Evolutionary conservation across 495 filamentous ascomycete genomes (phyloP).

Genomic region (Collariella sp.): DNA sequence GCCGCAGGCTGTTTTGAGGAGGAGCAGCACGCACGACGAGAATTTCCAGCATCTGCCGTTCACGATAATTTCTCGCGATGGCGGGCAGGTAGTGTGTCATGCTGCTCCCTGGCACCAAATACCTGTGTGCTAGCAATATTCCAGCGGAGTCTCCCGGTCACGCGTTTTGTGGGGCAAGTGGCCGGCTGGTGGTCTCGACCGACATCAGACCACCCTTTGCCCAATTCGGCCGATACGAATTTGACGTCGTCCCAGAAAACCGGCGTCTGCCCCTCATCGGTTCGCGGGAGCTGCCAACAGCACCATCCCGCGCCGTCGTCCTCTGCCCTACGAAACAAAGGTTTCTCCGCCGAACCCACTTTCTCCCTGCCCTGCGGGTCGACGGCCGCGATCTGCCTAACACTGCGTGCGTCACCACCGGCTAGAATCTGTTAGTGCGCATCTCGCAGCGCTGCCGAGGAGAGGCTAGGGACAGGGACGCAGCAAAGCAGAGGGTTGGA

Average conservation of each 20-base stretch:
- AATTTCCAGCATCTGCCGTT: neutral
- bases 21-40: neutral
- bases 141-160: slow-evolving; percentile 19
- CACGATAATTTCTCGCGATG: slow-evolving; percentile 21
- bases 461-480: no score
- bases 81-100: neutral
- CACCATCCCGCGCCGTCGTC: neutral
- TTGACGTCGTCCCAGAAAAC: neutral
- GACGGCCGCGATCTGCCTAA: no score
- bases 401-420: no score
- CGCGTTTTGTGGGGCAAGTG: slow-evolving; percentile 17
- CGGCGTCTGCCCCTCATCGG: neutral
- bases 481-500: no score
- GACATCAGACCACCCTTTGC: slow-evolving; percentile 18
- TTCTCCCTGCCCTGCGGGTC: neutral
- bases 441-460: no score
- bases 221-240: neutral
- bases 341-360: neutral
- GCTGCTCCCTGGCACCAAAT: neutral
- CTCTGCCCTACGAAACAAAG: neutral
- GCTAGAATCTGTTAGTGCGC: no score
- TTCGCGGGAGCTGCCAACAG: neutral
- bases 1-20: neutral
- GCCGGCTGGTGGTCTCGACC: slow-evolving; percentile 10
- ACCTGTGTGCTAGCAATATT: slow-evolving; percentile 20